Conservation (phyloP, 768 basidiomycete species). For the Coprinopsis cinerea region DNA sequence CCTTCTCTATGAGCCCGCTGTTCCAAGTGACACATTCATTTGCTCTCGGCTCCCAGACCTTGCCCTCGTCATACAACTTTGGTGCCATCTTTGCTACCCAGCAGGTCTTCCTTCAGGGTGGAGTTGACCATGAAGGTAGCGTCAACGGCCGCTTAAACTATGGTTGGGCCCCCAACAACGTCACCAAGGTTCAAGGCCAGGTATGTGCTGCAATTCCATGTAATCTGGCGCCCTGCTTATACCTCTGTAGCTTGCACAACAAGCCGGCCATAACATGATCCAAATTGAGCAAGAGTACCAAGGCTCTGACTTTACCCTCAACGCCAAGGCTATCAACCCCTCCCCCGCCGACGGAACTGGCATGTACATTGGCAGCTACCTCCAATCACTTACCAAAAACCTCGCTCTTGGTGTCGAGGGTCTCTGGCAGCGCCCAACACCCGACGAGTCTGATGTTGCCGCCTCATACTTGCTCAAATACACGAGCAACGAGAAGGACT, state of each 20-base stretch:
- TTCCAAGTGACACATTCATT: slow-evolving; percentile 99
- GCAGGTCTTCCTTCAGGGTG: slow-evolving; percentile 87
- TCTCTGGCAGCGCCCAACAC: slow-evolving; percentile 74
- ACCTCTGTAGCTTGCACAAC: slow-evolving; percentile 57
- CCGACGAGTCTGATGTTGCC: slow-evolving; percentile 61
- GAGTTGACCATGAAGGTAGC: slow-evolving; percentile 89
- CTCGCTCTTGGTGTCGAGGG: slow-evolving; percentile 85
- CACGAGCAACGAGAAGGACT: slow-evolving; percentile 63
- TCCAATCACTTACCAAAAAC: slow-evolving; percentile 90
- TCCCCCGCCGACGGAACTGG: slow-evolving; percentile 83
- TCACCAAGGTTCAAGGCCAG: slow-evolving; percentile 86
- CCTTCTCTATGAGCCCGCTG: slow-evolving; percentile 85
- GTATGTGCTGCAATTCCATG: slow-evolving; percentile 35
- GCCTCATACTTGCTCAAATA: slow-evolving; percentile 80
- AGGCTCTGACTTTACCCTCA: slow-evolving; percentile 81
- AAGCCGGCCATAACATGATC: slow-evolving; percentile 82
- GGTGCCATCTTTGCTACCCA: slow-evolving; percentile 87
- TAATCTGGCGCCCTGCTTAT: not conserved
- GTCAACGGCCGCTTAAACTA: slow-evolving; percentile 86
- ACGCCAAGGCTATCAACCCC: slow-evolving; percentile 87
- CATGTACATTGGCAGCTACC: slow-evolving; percentile 85
- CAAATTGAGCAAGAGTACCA: slow-evolving; percentile 93
- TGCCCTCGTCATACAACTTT: slow-evolving; percentile 88
- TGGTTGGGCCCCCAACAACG: slow-evolving; percentile 71
- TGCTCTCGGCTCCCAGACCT: slow-evolving; percentile 79